Conservation (phyloP, 768 basidiomycete genomes). For the Hysterangium stoloniferum region DNA sequence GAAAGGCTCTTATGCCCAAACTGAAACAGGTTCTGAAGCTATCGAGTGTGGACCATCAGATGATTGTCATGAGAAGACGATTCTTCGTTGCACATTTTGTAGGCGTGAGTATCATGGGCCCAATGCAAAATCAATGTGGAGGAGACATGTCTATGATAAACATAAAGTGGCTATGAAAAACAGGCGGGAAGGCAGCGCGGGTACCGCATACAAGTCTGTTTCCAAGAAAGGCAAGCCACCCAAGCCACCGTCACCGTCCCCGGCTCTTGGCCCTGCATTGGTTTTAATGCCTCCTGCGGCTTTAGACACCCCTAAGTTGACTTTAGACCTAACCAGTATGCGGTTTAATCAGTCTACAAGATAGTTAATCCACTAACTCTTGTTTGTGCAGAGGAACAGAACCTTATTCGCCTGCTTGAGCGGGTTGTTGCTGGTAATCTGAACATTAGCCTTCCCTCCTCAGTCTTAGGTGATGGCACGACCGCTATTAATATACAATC, state of each 20-base stretch:
- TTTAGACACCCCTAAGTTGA: background rate
- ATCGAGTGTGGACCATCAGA: conserved; percentile 36
- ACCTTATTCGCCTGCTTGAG: conserved; percentile 10
- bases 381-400: conserved; percentile 4
- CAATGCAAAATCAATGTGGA: conserved; percentile 90
- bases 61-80: conserved; percentile 55
- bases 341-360: background rate
- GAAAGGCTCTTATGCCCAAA: conserved; percentile 10
- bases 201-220: background rate
- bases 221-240: conserved; percentile 1
- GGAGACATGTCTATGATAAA: conserved; percentile 82
- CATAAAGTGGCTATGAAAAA: conserved; percentile 89
- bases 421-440: conserved; percentile 10
- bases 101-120: conserved; percentile 77
- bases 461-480: background rate
- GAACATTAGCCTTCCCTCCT: conserved; percentile 8
- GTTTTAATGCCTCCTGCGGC: background rate
- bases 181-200: conserved; percentile 50
- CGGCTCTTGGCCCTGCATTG: background rate
- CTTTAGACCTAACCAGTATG: conserved; percentile 9
- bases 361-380: background rate
- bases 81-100: conserved; percentile 79
- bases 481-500: conserved; percentile 1
- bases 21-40: background rate
- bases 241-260: background rate